Evolutionary conservation across 768 basidiomycete genomes (phyloP).

Genomic region (Tricholoma saponaceum): DNA sequence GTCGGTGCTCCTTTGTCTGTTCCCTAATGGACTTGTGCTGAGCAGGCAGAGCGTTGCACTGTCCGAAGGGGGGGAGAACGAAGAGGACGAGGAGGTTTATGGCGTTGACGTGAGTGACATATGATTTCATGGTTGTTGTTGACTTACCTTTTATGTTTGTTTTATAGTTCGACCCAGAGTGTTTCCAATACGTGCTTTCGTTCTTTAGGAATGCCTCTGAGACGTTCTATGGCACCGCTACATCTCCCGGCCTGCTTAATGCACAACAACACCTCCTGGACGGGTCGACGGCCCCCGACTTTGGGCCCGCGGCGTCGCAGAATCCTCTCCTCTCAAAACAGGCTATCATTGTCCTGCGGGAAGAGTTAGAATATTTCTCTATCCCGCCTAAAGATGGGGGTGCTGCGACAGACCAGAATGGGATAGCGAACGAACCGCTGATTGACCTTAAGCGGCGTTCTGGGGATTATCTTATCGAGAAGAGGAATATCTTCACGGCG

Average conservation of each 20-base stretch:
- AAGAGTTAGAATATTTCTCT: slow-evolving; percentile 97
- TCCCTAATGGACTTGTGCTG: slow-evolving; percentile 94
- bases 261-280: slow-evolving; percentile 82
- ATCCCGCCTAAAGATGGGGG: slow-evolving; percentile 74
- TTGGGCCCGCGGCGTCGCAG: slow-evolving; percentile 63
- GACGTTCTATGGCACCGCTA: slow-evolving; percentile 84
- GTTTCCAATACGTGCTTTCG: slow-evolving; percentile 88
- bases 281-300: slow-evolving; percentile 54
- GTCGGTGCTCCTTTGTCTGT: slow-evolving; percentile 92
- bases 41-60: slow-evolving; percentile 79
- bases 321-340: slow-evolving; percentile 95
- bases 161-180: slow-evolving; percentile 90
- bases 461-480: slow-evolving; percentile 84
- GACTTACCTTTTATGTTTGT: slow-evolving; percentile 14
- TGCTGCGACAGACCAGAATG: slow-evolving; percentile 69
- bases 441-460: slow-evolving; percentile 81
- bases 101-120: slow-evolving; percentile 79
- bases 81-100: slow-evolving; percentile 91
- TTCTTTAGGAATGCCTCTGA: slow-evolving; percentile 91
- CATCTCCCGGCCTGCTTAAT: slow-evolving; percentile 65
- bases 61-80: slow-evolving; percentile 68
- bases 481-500: slow-evolving; percentile 93
- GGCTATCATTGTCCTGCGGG: slow-evolving; percentile 96
- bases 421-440: slow-evolving; percentile 75
- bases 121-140: not conserved